Percentiles rank a stretch among this genome's conserved stretches.
Conservation (phyloP, 257 asterid genomes). For the Cruciata laevipes region DNA sequence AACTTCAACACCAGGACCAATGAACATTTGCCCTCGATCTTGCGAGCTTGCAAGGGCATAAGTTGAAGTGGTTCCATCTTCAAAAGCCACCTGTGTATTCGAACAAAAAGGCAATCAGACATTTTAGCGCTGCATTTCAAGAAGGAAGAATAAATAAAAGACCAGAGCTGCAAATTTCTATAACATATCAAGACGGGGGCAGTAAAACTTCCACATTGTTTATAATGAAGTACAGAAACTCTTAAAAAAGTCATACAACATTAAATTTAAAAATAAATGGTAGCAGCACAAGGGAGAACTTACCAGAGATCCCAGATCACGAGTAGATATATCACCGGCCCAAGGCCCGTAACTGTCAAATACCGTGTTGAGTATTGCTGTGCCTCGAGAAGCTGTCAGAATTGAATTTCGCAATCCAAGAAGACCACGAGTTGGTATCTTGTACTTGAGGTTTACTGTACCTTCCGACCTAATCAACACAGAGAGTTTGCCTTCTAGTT, state of each 20-base stretch:
- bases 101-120: neutral
- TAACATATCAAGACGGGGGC: neutral
- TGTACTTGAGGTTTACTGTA: constrained; percentile 68
- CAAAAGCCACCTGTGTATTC: constrained; percentile 67
- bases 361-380: constrained; percentile 86
- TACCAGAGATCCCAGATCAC: constrained; percentile 96
- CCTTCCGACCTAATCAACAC: constrained; percentile 58
- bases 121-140: neutral
- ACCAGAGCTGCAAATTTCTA: too few species aligned
- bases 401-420: constrained; percentile 85
- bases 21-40: constrained; percentile 90
- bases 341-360: constrained; percentile 87
- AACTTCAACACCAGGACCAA: constrained; percentile 75
- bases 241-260: neutral
- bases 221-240: neutral
- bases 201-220: neutral
- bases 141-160: neutral
- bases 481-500: constrained; percentile 13
- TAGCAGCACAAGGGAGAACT: constrained; percentile 4
- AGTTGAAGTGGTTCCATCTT: constrained; percentile 80
- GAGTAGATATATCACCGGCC: constrained; percentile 96
- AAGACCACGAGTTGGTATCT: constrained; percentile 94
- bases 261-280: neutral
- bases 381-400: constrained; percentile 91
- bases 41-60: constrained; percentile 90